Evolutionary conservation across 257 asterid genomes (phyloP).

Genomic region (Lithospermum erythrorhizon): DNA sequence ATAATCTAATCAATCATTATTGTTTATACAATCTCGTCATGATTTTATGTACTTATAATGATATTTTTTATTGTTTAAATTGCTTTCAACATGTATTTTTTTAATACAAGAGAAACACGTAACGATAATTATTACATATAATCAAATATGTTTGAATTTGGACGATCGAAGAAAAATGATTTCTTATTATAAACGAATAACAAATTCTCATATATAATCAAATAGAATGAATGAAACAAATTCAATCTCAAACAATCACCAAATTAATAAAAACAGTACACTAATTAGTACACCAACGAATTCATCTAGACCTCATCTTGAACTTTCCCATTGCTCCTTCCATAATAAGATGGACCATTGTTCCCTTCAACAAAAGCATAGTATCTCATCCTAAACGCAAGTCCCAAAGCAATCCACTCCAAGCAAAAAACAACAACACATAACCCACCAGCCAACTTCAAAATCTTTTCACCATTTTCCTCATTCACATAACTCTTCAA

Average conservation of each 20-base stretch:
- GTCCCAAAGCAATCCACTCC: constrained; percentile 26
- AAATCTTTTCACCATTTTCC: constrained; percentile 18
- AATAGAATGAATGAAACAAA: background rate
- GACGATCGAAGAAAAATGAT: too few species aligned
- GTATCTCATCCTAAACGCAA: constrained; percentile 29
- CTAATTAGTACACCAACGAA: too few species aligned
- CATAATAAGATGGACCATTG: constrained; percentile 1
- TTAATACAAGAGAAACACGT: too few species aligned
- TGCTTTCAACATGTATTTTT: too few species aligned
- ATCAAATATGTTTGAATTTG: too few species aligned
- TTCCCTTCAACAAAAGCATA: constrained; percentile 24
- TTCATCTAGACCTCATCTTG: constrained; percentile 7
- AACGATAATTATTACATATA: too few species aligned
- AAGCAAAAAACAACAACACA: constrained; percentile 23
- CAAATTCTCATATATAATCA: background rate
- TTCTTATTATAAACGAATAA: too few species aligned
- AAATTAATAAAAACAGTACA: too few species aligned
- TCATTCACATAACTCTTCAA: constrained; percentile 24
- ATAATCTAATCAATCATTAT: too few species aligned
- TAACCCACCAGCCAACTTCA: constrained; percentile 31
- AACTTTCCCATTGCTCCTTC: constrained; percentile 16
- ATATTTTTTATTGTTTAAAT: too few species aligned
- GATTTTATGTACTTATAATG: too few species aligned
- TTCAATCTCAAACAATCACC: background rate
- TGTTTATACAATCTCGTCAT: too few species aligned